These are phyloP conservation scores for Porogramme epimiltina DNA, from an alignment of 1,284 basidiomycete species.

Conservation along the genomic window DNA sequence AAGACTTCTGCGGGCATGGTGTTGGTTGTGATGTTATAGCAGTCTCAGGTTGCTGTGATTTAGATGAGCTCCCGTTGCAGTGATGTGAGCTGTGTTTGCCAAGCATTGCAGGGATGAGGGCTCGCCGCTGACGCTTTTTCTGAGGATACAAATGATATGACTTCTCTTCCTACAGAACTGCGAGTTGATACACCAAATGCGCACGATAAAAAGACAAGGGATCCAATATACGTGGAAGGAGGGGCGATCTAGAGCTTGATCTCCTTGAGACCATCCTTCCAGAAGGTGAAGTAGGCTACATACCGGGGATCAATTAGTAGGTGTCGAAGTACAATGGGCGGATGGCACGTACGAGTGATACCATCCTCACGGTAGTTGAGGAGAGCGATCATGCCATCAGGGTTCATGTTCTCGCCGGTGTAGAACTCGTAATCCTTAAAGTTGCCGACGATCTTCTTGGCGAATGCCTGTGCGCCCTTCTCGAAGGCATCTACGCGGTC, in stretches of 20 bases:
- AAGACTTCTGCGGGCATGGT: too few species aligned
- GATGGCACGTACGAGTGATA: constrained; percentile 66
- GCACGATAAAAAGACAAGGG: constrained; percentile 16
- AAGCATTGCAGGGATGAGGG: too few species aligned
- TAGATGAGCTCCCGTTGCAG: too few species aligned
- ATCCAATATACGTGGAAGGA: constrained; percentile 4
- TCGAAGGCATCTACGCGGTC: constrained; percentile 83
- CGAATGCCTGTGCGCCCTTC: constrained; percentile 75
- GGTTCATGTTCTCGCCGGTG: constrained; percentile 86
- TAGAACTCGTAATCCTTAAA: constrained; percentile 95
- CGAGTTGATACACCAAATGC: constrained; percentile 21
- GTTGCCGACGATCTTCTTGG: constrained; percentile 88
- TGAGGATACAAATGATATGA: constrained; percentile 19
- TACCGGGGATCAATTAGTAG: constrained; percentile 6
- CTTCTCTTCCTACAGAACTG: constrained; percentile 21
- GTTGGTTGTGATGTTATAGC: too few species aligned
- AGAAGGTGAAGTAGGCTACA: constrained; percentile 89
- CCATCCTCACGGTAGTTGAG: constrained; percentile 85
- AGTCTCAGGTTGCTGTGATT: too few species aligned
- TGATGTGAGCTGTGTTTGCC: too few species aligned
- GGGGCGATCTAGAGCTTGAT: constrained; percentile 54
- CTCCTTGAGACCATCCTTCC: constrained; percentile 89
- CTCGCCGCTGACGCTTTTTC: too few species aligned
- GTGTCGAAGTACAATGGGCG: background rate
- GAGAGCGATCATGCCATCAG: constrained; percentile 88